These are phyloP conservation scores for Flaveria brownii DNA, from an alignment of 129 eudicot species.

Conservation along the genomic window DNA sequence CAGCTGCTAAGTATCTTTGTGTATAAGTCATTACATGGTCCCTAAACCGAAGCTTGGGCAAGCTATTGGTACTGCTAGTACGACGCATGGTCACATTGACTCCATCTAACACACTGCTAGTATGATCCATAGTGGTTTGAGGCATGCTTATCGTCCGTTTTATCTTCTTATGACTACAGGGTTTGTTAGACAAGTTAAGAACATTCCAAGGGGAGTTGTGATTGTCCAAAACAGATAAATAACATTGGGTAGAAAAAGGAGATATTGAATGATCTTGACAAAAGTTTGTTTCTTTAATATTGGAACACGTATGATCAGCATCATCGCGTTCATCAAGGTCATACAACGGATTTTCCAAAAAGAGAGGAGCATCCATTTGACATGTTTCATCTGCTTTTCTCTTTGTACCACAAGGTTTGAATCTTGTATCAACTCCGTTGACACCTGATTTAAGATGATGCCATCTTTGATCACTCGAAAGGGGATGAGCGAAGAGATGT, in stretches of 20 bases:
- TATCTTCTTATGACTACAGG: slow-evolving; percentile 41
- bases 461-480: slow-evolving; percentile 33
- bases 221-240: slow-evolving; percentile 30
- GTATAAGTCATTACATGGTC: slow-evolving; percentile 48
- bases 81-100: slow-evolving; percentile 33
- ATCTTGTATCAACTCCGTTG: slow-evolving; percentile 33
- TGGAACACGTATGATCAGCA: not conserved
- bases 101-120: slow-evolving; percentile 31
- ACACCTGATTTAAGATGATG: slow-evolving; percentile 23
- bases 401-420: slow-evolving; percentile 30
- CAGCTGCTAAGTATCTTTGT: slow-evolving; percentile 44
- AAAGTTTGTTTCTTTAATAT: slow-evolving; percentile 22
- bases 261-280: slow-evolving; percentile 12
- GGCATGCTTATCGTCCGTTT: slow-evolving; percentile 49
- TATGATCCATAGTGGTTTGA: slow-evolving; percentile 26
- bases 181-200: slow-evolving; percentile 35
- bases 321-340: slow-evolving; percentile 16
- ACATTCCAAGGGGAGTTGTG: slow-evolving; percentile 37
- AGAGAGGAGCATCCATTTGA: slow-evolving; percentile 18
- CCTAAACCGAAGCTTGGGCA: slow-evolving; percentile 40
- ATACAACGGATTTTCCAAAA: slow-evolving; percentile 18
- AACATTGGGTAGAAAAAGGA: slow-evolving; percentile 31
- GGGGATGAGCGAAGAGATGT: slow-evolving; percentile 27
- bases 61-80: slow-evolving; percentile 30
- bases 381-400: slow-evolving; percentile 31